Conservation (phyloP, 768 basidiomycete genomes). For the Brasilioporus rufonigricans region DNA sequence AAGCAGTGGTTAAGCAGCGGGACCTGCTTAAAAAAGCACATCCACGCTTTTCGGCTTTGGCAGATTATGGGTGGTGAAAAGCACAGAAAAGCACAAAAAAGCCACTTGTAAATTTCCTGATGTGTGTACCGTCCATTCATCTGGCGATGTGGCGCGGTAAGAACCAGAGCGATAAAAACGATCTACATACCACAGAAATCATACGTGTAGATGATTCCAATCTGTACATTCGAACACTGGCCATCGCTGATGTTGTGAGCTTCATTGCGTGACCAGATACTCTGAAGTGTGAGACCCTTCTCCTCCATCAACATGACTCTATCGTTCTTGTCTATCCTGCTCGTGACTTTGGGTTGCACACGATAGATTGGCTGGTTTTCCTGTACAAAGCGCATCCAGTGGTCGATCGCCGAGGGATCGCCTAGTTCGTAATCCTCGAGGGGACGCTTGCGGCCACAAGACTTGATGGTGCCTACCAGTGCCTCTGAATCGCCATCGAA, state of each 20-base stretch:
- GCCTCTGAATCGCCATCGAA: slow-evolving; percentile 8
- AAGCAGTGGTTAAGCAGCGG: no score
- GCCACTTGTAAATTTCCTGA: no score
- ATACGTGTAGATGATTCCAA: slow-evolving; percentile 28
- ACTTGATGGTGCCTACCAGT: slow-evolving; percentile 21
- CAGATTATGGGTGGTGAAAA: no score
- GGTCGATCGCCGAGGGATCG: slow-evolving; percentile 1
- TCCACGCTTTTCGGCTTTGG: no score
- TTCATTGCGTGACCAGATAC: slow-evolving; percentile 25
- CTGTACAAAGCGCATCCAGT: slow-evolving; percentile 17
- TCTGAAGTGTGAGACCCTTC: slow-evolving; percentile 17
- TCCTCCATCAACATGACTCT: slow-evolving; percentile 20
- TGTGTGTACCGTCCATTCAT: slow-evolving; percentile 28
- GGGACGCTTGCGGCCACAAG: slow-evolving; percentile 18
- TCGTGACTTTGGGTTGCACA: slow-evolving; percentile 7
- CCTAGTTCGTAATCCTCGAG: slow-evolving; percentile 15
- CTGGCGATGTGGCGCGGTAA: slow-evolving; percentile 3
- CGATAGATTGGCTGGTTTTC: slow-evolving; percentile 19
- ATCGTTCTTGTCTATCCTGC: slow-evolving; percentile 8
- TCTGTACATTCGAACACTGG: slow-evolving; percentile 19
- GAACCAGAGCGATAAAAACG: not conserved
- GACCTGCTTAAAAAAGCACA: no score
- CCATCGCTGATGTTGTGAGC: slow-evolving; percentile 24
- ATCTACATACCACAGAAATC: slow-evolving; percentile 13
- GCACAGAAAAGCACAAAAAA: no score